Percentiles rank a stretch among this genome's conserved stretches.
Evolutionary conservation across 2,329 filamentous ascomycete genomes (phyloP).

Genomic region (Leptographium lundbergii): DNA sequence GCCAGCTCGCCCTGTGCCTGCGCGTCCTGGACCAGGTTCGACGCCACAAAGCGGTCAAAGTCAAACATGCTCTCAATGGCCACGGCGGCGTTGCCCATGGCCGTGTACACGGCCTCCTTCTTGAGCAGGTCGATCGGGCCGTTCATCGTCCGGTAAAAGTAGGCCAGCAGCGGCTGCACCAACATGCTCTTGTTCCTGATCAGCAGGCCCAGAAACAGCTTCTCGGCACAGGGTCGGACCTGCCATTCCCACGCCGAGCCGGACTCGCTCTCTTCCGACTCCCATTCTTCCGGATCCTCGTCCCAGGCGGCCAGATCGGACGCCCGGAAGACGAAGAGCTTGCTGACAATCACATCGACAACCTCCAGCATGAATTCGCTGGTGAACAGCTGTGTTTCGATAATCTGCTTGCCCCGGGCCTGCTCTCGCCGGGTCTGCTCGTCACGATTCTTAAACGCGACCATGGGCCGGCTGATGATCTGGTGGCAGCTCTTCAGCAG

Average conservation of each 20-base stretch:
- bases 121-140: slow-evolving; percentile 56
- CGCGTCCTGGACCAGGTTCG: slow-evolving; percentile 65
- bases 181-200: slow-evolving; percentile 79
- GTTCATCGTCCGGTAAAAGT: slow-evolving; percentile 68
- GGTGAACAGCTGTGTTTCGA: slow-evolving; percentile 65
- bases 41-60: slow-evolving; percentile 67
- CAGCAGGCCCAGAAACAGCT: slow-evolving; percentile 82
- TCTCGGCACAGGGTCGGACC: slow-evolving; percentile 83
- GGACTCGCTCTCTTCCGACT: slow-evolving; percentile 73
- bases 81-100: slow-evolving; percentile 73
- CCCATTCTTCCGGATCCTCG: slow-evolving; percentile 91
- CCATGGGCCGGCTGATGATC: slow-evolving; percentile 69
- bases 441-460: slow-evolving; percentile 74
- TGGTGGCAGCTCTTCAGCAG: slow-evolving; percentile 71
- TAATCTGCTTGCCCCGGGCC: slow-evolving; percentile 49
- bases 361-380: slow-evolving; percentile 67
- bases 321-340: slow-evolving; percentile 77
- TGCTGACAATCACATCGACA: slow-evolving; percentile 72
- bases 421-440: slow-evolving; percentile 66
- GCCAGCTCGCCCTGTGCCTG: slow-evolving; percentile 50
- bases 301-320: slow-evolving; percentile 86
- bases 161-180: slow-evolving; percentile 63
- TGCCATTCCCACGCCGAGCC: slow-evolving; percentile 86
- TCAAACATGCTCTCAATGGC: slow-evolving; percentile 64
- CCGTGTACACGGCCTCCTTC: slow-evolving; percentile 91